A percentile compares a stretch with the other conserved stretches of the same genome.
Evolutionary conservation across 805 yeast species (phyloP).

Genomic region (Saturnispora kantuleensis): DNA sequence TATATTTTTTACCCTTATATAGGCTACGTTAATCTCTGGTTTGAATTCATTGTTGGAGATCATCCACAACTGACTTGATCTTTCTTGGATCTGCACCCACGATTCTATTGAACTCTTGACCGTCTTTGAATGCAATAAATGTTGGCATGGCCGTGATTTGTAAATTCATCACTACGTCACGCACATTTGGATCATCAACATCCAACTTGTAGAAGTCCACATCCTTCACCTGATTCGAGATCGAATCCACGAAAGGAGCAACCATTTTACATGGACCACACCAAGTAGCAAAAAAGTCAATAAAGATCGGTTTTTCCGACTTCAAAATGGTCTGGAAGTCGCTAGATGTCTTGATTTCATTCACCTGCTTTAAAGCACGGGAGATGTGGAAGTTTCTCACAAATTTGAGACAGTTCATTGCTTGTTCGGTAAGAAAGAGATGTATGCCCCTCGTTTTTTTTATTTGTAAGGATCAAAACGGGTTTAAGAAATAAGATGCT

Average conservation of each 20-base stretch:
- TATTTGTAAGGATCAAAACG: neutral
- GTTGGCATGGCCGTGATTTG: constrained; percentile 74
- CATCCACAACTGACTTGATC: constrained; percentile 6
- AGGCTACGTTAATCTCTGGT: neutral
- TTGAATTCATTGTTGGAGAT: constrained; percentile 1
- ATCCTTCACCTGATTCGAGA: constrained; percentile 34
- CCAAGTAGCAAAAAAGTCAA: constrained; percentile 67
- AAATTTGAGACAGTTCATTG: constrained; percentile 5
- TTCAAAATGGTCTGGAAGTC: constrained; percentile 2
- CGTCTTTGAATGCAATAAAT: constrained; percentile 50
- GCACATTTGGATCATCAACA: constrained; percentile 43
- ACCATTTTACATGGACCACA: constrained; percentile 75
- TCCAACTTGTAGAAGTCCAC: constrained; percentile 62
- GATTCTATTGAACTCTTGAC: constrained; percentile 44
- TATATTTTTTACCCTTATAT: neutral
- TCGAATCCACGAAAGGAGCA: constrained; percentile 42
- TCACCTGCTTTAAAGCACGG: neutral
- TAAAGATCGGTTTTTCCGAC: constrained; percentile 22
- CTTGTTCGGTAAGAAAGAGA: neutral
- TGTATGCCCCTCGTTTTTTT: too few species aligned
- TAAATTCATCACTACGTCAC: constrained; percentile 49
- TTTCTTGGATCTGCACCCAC: constrained; percentile 52
- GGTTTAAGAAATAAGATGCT: constrained; percentile 1
- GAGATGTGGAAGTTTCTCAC: constrained; percentile 7
- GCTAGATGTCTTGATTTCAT: neutral